Conservation (phyloP, 2,329 filamentous ascomycete species). For the Pseudocercospora fuligena region DNA sequence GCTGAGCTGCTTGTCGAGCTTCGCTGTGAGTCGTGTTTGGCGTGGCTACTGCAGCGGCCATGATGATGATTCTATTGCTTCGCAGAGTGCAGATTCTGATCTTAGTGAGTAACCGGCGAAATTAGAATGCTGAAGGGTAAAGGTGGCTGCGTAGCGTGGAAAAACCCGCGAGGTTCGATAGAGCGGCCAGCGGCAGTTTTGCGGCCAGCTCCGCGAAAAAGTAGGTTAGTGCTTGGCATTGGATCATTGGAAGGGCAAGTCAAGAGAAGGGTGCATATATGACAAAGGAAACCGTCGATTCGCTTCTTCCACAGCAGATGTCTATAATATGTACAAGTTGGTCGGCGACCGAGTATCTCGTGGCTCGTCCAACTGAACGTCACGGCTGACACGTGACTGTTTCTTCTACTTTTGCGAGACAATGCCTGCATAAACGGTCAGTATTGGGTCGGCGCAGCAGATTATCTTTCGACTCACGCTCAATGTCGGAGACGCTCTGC, state of each 20-base stretch:
- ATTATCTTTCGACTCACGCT: conserved; percentile 68
- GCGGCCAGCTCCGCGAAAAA: conserved; percentile 8
- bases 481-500: conserved; percentile 93
- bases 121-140: not conserved
- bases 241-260: not conserved
- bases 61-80: not conserved
- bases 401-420: conserved; percentile 34
- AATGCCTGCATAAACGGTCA: conserved; percentile 28
- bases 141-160: not conserved
- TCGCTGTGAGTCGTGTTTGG: conserved; percentile 35
- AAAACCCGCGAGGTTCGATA: not conserved
- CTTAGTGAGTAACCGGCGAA: not conserved
- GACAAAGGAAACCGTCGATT: conserved; percentile 31
- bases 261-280: not conserved
- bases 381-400: conserved; percentile 16
- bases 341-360: conserved; percentile 6
- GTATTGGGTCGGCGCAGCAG: conserved; percentile 2
- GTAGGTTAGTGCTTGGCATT: conserved; percentile 11
- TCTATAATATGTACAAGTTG: conserved; percentile 33
- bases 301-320: conserved; percentile 25
- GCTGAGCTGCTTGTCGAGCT: conserved; percentile 41
- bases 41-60: conserved; percentile 18
- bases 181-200: conserved; percentile 7
- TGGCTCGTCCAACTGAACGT: conserved; percentile 6
- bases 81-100: not conserved